Evolutionary conservation across 805 yeast genomes (phyloP).

Genomic region (Metschnikowia reukaufii): DNA sequence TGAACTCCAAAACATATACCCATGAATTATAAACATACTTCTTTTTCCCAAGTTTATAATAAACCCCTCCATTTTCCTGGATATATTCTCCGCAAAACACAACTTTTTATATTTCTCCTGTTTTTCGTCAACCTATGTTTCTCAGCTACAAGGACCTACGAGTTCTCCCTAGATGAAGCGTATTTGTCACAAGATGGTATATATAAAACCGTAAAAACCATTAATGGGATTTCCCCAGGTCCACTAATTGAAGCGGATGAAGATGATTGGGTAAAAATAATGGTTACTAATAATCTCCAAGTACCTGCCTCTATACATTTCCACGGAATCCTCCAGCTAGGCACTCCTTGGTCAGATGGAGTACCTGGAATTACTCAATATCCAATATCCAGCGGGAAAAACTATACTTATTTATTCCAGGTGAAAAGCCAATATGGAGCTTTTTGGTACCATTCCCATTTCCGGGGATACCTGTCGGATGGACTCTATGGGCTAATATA

Average conservation of each 20-base stretch:
- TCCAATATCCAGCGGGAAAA: constrained; percentile 45
- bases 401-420: constrained; percentile 44
- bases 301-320: constrained; percentile 49
- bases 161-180: constrained; percentile 12
- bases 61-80: too few relatives aligned
- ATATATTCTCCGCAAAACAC: background rate
- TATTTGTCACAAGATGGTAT: constrained; percentile 34
- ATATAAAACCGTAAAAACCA: constrained; percentile 30
- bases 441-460: constrained; percentile 58
- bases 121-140: background rate
- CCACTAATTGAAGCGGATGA: constrained; percentile 42
- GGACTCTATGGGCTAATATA: constrained; percentile 51
- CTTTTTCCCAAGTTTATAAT: too few relatives aligned
- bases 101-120: background rate
- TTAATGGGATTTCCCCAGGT: constrained; percentile 52
- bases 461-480: constrained; percentile 45
- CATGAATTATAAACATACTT: too few relatives aligned
- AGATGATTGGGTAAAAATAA: constrained; percentile 35
- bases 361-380: constrained; percentile 51
- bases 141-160: constrained; percentile 1
- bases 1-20: too few relatives aligned
- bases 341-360: constrained; percentile 52
- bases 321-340: constrained; percentile 51
- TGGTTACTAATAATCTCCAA: constrained; percentile 38
- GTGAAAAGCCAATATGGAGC: constrained; percentile 45